Evolutionary conservation across 352 stramenopile genomes (phyloP), one percentile per base, ranked within the genome.

Genomic region (Halophytophthora polymorphica): DNA sequence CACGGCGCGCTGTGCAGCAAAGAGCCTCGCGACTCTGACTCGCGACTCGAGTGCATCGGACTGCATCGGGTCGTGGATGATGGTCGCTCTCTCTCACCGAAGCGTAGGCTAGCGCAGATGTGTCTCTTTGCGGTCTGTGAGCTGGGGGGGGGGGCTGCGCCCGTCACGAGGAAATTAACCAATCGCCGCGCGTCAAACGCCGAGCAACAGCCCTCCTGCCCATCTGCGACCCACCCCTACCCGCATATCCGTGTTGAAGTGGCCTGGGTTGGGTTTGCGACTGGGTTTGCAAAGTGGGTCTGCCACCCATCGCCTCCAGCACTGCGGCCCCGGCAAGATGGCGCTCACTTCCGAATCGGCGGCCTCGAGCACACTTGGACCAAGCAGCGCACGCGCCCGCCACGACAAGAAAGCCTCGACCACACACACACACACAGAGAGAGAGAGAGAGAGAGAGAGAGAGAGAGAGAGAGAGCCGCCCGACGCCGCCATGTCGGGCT

Each of bases 321-420:
- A 18, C 28, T 21, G 11, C 25, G 25, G 25, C 25, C 25, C 4
- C 25, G 17, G 28, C 40, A 25, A 15, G 50, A 50, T 52, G 44
- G 19, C 23, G 15, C 38, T 62, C 64, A 72, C 56, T 73, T 46
- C 34, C 42, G 13, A 66, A 54, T 70, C 64, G 45, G 56, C 56
- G 36, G 33, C 25, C n/a, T 64, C 28, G 35, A 44, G 22, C 65
- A 48, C 61, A 65, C 45, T 45, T 18, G n/a, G n/a, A n/a, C n/a
- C n/a, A n/a, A n/a, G n/a, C n/a, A n/a, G n/a, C n/a, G n/a, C n/a
- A n/a, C n/a, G n/a, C n/a, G n/a, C n/a, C n/a, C n/a, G n/a, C n/a
- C n/a, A n/a, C n/a, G n/a, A n/a, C n/a, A n/a, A n/a, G n/a, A n/a
- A n/a, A n/a, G n/a, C 25, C 25, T 31, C 25, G 22, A 57, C 25